Evolutionary conservation across 768 basidiomycete genomes (phyloP), one percentile per base, ranked within the genome.

Genomic region (Inosperma sp.): DNA sequence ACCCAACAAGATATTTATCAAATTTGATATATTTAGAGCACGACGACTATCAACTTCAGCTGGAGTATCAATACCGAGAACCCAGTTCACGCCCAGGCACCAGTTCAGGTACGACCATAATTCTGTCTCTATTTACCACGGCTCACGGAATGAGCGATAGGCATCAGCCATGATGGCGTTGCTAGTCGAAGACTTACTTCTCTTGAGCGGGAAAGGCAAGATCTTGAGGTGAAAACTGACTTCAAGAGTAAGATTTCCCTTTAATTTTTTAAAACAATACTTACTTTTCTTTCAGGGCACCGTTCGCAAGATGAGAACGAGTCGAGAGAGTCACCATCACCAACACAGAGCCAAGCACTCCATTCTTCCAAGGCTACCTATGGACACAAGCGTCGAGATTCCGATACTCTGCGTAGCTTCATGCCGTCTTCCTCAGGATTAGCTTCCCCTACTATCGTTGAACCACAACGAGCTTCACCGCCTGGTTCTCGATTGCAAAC

Each of bases 321-420:
- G 25, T 58, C 72, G 16, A 76, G 79, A 36, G 74, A 78, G 52
- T 77, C 81, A 0, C 82, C 82, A 3, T 83, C 84, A 5, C 70
- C 68, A 1, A 71, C 68, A 1, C 65, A 67, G 22, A 58, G 50
- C 26, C 57, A 61, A 34, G 56, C 44, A 17, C 51, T 53, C 7
- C 60, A 59, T n/a, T 40, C 61, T 54, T 55, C 62, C 61, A 56
- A 58, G 36, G 16, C 61, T 12, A 55, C 53, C 56, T 71, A 75
- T 56, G 67, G 64, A 2, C 88, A 90, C 62, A 76, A 72, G 58
- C 81, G 88, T 43, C 78, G 81, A 22, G 87, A 89, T 51, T 89
- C 88, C 0, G 88, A 91, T 55, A 89, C 88, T 0, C 68, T 88
- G 23, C 84, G 83, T 10, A 62, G 77, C 6, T 63, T 69, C 12